phyloP scores from a whole-genome alignment of 176 grass and related monocot genomes.

The Alloteropsis semialata region DNA sequence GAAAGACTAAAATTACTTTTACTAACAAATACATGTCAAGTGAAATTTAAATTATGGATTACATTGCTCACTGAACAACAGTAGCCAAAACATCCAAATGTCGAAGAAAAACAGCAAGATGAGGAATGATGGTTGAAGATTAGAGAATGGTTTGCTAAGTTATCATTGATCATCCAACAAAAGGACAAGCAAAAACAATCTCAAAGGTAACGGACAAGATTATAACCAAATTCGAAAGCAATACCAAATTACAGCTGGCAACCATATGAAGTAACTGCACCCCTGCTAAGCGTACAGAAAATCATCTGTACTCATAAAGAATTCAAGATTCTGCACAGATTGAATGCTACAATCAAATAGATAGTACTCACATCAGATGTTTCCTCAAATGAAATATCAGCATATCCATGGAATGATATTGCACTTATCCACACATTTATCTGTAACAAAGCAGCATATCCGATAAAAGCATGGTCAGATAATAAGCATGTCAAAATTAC shows the following conservation, averaged over 20 bases:
- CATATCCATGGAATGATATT: constrained; percentile 77
- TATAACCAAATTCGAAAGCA: neutral
- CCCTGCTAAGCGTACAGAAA: neutral
- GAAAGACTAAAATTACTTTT: neutral
- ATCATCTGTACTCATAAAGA: neutral
- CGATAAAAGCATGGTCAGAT: neutral
- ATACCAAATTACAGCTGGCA: neutral
- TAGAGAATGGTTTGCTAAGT: constrained; percentile 1
- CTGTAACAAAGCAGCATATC: constrained; percentile 46
- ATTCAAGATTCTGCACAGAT: neutral
- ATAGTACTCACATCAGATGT: constrained; percentile 65
- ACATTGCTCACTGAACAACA: neutral
- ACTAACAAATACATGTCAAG: neutral
- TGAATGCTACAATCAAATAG: constrained; percentile 6
- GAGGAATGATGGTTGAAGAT: constrained; percentile 1
- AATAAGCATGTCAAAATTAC: constrained; percentile 6
- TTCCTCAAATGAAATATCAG: constrained; percentile 72
- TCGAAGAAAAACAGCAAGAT: neutral
- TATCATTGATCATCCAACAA: neutral
- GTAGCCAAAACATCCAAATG: neutral
- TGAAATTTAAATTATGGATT: neutral
- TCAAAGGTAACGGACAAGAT: neutral
- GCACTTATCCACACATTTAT: constrained; percentile 86
- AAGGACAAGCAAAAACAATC: neutral
- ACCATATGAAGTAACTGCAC: neutral